Evolutionary conservation across 345 rosid genomes (phyloP), one percentile per base, ranked within the genome.

Genomic region (Lenwebbia sp.): DNA sequence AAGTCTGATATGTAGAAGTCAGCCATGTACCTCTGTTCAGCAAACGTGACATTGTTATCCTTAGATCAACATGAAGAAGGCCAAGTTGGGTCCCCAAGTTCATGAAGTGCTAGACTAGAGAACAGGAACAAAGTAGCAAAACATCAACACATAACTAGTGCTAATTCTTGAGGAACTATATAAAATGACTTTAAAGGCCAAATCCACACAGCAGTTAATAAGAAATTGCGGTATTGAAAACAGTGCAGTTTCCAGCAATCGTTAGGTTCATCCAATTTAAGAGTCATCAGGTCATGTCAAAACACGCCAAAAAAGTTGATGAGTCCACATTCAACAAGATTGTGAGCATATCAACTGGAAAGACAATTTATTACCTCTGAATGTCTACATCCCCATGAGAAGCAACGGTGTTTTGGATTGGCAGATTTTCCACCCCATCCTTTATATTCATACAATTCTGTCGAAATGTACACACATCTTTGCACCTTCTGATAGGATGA

Each of bases 1-100:
- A 96, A 95, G 88, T 96, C 99, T 54, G 99, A 96, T 74, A 96
- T 89, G 92, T 96, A 96, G 89, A 96, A 96, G 89, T 96, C 99
- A 13, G 97, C 92, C 85, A 95, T 95, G 86, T 93, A 93, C 85
- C 91, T 93, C 99, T 96, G 96, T 89, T 91, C 89, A 91, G 83
- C 84, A 87, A 26, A 84, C 85, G 60, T 22, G 60, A 70, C 54
- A n/a, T 9, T 41, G 41, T 81, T 28, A 82, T 54, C 76, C 70
- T 54, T 54, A 78, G 41, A 9, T 14, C 54, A 40, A 58, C 40
- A 44, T 44, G 40, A 65, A 50, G 62, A 52, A 62, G 81, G 44
- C 15, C 23, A 53, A 33, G n/a, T 33, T 83, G 3, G 44, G 26
- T 85, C 22, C 47, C 25, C 52, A 54, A 83, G 56, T 28, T 50